Evolutionary conservation across 2,329 filamentous ascomycete species (phyloP).

Genomic region (Ceratocystis eucalypticola): DNA sequence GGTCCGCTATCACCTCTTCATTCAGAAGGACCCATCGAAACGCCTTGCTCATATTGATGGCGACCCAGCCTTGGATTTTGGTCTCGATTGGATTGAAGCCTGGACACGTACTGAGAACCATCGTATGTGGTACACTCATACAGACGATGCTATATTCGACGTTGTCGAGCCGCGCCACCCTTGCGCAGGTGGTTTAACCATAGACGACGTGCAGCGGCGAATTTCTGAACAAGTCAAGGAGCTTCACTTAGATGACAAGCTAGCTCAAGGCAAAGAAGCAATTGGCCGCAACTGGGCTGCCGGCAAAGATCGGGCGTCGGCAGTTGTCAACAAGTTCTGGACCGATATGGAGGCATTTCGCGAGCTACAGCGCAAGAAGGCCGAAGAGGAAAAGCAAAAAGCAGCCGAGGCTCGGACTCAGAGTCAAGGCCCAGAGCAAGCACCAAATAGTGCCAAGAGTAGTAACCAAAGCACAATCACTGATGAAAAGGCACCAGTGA

Average conservation of each 20-base stretch:
- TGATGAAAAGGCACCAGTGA: not conserved
- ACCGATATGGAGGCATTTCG: constrained; percentile 63
- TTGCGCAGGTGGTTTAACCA: constrained; percentile 78
- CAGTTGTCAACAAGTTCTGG: constrained; percentile 77
- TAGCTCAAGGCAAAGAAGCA: constrained; percentile 70
- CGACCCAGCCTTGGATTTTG: constrained; percentile 75
- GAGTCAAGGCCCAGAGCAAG: not conserved
- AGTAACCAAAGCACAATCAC: constrained; percentile 12
- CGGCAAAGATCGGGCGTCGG: constrained; percentile 75
- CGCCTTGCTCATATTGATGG: constrained; percentile 58
- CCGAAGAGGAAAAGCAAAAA: constrained; percentile 28
- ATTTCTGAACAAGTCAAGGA: constrained; percentile 87
- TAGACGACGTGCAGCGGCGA: constrained; percentile 86
- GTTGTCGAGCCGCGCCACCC: constrained; percentile 88
- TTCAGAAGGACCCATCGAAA: constrained; percentile 39
- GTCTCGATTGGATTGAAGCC: constrained; percentile 67
- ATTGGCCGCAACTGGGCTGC: constrained; percentile 81
- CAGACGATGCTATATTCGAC: constrained; percentile 81
- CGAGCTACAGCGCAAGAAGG: constrained; percentile 33
- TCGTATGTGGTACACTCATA: constrained; percentile 67
- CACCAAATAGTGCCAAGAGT: constrained; percentile 11
- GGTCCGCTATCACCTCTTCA: constrained; percentile 74
- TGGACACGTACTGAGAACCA: constrained; percentile 89
- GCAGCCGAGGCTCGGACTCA: constrained; percentile 12
- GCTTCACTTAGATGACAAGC: constrained; percentile 79